Conservation (phyloP, 768 basidiomycete species). For the Cyclocybe cylindracea region DNA sequence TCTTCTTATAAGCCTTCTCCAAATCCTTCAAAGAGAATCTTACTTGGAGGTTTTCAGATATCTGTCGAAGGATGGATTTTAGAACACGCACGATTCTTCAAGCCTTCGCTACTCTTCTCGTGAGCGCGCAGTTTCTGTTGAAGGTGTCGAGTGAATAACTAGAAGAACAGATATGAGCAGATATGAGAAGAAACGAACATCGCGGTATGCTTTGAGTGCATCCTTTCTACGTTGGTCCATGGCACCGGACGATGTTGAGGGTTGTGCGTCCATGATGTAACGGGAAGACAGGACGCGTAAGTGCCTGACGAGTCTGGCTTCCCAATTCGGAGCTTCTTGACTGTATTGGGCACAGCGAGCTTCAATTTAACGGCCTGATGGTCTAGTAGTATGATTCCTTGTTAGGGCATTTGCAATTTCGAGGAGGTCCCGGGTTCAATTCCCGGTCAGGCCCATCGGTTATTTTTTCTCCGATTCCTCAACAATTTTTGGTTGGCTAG, state of each 20-base stretch:
- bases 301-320: constrained; percentile 32
- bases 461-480: constrained; percentile 9
- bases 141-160: constrained; percentile 6
- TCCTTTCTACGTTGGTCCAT: constrained; percentile 75
- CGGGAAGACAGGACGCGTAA: constrained; percentile 38
- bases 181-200: constrained; percentile 40
- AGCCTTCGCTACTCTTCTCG: constrained; percentile 79
- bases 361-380: constrained; percentile 39
- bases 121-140: constrained; percentile 92
- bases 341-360: neutral
- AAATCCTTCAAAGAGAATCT: constrained; percentile 89
- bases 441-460: constrained; percentile 68
- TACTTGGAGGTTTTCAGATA: constrained; percentile 46
- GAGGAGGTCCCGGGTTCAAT: constrained; percentile 91
- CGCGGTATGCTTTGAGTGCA: constrained; percentile 76
- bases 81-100: constrained; percentile 80
- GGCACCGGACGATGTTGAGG: constrained; percentile 57
- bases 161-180: neutral
- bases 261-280: constrained; percentile 40
- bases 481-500: too few relatives aligned
- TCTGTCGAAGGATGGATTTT: neutral
- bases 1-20: constrained; percentile 89
- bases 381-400: constrained; percentile 65
- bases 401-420: constrained; percentile 48
- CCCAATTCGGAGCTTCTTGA: neutral